These are phyloP conservation scores for Colletotrichum destructivum DNA, from an alignment of 2,329 filamentous ascomycete species.

Conservation along the genomic window DNA sequence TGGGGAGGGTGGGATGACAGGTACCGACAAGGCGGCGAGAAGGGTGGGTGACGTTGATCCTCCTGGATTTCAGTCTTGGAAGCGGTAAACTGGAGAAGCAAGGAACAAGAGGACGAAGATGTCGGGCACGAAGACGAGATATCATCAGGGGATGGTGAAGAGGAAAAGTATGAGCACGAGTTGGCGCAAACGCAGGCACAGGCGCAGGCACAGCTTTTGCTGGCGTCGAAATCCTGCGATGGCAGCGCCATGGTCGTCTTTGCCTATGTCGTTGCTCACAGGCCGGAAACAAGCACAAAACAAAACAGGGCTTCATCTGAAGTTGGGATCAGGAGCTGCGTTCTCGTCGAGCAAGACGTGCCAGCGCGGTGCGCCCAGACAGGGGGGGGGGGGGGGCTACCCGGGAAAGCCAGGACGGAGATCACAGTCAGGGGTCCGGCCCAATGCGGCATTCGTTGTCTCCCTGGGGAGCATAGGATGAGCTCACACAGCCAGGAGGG, in stretches of 20 bases:
- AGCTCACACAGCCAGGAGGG: constrained; percentile 29
- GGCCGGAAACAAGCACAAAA: constrained; percentile 40
- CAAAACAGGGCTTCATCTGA: constrained; percentile 41
- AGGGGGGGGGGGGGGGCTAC: constrained; percentile 19
- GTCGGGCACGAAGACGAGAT: constrained; percentile 6
- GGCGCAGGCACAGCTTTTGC: constrained; percentile 12
- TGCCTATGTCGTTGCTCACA: constrained; percentile 26
- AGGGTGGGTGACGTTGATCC: constrained; percentile 24
- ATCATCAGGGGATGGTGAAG: background rate
- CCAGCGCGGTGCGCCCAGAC: constrained; percentile 34
- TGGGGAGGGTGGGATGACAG: constrained; percentile 17
- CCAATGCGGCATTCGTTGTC: constrained; percentile 6
- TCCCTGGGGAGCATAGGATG: constrained; percentile 21
- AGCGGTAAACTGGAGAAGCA: constrained; percentile 21
- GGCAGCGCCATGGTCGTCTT: constrained; percentile 39
- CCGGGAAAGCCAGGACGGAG: constrained; percentile 19
- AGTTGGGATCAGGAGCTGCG: constrained; percentile 30
- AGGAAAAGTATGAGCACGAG: constrained; percentile 10
- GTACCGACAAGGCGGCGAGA: constrained; percentile 28
- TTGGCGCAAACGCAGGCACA: background rate
- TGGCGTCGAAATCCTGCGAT: constrained; percentile 25
- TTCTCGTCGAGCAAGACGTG: constrained; percentile 39
- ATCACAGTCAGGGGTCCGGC: constrained; percentile 38
- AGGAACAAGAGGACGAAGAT: constrained; percentile 4
- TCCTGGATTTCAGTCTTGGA: constrained; percentile 34